Percentiles rank a stretch among this genome's conserved stretches.
Evolutionary conservation across 257 asterid genomes (phyloP).

Genomic region (Linderniella brevidens): DNA sequence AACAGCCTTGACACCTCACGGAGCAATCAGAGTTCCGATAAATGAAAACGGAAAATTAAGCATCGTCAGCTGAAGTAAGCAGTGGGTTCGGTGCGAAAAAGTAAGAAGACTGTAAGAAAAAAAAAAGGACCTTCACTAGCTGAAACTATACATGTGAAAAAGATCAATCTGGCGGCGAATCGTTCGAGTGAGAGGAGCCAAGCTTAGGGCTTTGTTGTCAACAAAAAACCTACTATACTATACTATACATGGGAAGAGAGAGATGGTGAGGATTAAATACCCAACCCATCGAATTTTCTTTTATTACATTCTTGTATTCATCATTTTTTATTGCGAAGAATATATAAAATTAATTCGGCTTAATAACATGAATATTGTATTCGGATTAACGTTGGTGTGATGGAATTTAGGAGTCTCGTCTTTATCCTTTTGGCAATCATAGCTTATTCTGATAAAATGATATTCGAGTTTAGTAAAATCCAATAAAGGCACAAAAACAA

Average conservation of each 20-base stretch:
- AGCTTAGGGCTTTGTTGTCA: slow-evolving; percentile 32
- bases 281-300: too few relatives aligned
- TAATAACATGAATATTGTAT: too few relatives aligned
- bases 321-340: too few relatives aligned
- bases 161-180: slow-evolving; percentile 49
- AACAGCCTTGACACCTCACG: slow-evolving; percentile 9
- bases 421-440: not conserved
- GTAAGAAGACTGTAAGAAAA: slow-evolving; percentile 6
- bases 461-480: too few relatives aligned
- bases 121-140: slow-evolving; percentile 6
- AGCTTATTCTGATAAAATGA: not conserved
- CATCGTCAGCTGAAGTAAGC: slow-evolving; percentile 5
- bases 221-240: too few relatives aligned
- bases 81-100: not conserved
- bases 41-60: not conserved
- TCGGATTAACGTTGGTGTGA: too few relatives aligned
- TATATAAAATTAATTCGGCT: too few relatives aligned
- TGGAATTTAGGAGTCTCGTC: too few relatives aligned
- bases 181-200: slow-evolving; percentile 39
- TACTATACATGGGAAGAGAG: too few relatives aligned
- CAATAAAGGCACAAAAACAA: too few relatives aligned
- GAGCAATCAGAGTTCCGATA: slow-evolving; percentile 3
- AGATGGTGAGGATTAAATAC: too few relatives aligned
- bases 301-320: too few relatives aligned
- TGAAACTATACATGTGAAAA: slow-evolving; percentile 6